Evolutionary conservation across 352 stramenopile species (phyloP).

Genomic region (Pseudoperonospora humuli): DNA sequence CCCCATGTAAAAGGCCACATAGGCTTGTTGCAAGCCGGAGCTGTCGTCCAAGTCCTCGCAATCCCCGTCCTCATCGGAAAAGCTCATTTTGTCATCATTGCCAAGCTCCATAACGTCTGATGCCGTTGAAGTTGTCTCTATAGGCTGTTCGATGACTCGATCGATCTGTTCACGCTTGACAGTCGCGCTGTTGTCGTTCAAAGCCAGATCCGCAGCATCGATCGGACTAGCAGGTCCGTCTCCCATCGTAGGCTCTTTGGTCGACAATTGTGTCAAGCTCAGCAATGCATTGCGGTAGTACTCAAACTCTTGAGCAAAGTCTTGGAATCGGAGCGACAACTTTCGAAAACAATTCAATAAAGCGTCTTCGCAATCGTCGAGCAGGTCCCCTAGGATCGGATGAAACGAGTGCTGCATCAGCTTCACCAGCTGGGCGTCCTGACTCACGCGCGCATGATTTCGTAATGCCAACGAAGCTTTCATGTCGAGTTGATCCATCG

Average conservation of each 20-base stretch:
- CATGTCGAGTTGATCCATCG: conserved; percentile 36
- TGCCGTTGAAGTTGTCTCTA: not conserved
- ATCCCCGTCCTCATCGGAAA: conserved; percentile 10
- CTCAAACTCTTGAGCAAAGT: conserved; percentile 72
- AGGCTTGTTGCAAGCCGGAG: conserved; percentile 46
- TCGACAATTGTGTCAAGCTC: conserved; percentile 27
- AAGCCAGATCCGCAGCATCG: conserved; percentile 11
- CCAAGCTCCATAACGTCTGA: conserved; percentile 14
- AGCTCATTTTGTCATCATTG: conserved; percentile 9
- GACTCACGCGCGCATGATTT: conserved; percentile 48
- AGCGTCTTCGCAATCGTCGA: conserved; percentile 64
- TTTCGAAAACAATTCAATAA: conserved; percentile 57
- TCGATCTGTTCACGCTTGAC: conserved; percentile 48
- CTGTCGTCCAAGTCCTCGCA: conserved; percentile 36
- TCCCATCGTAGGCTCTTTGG: conserved; percentile 9
- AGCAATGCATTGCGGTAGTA: conserved; percentile 66
- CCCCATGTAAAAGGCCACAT: conserved; percentile 71
- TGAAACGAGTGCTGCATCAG: conserved; percentile 65
- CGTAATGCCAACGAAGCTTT: conserved; percentile 41
- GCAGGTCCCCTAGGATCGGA: conserved; percentile 51
- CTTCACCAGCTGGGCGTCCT: conserved; percentile 52
- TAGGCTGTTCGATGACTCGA: conserved; percentile 8
- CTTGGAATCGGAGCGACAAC: conserved; percentile 51
- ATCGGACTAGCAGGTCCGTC: conserved; percentile 1
- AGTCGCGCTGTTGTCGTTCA: conserved; percentile 17